These are phyloP conservation scores for Rhodomyrtus psidioides DNA, from an alignment of 441 rosid genomes.

Conservation along the genomic window DNA sequence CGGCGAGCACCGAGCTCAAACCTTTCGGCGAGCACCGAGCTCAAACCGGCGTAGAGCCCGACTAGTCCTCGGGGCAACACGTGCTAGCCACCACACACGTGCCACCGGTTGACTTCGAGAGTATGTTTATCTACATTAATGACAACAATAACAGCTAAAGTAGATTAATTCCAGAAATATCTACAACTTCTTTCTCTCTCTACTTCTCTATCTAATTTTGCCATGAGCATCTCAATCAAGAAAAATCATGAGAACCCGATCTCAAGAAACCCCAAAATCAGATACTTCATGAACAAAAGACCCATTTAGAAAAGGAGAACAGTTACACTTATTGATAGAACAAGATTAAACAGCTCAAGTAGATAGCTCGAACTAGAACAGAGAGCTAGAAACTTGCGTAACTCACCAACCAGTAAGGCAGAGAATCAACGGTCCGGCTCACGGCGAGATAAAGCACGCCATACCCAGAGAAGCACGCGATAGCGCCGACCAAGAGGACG, in stretches of 20 bases:
- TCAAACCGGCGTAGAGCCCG: no score
- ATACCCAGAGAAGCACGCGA: conserved; percentile 32
- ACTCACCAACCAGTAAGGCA: conserved; percentile 47
- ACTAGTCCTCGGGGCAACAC: no score
- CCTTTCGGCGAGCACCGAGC: no score
- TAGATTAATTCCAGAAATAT: neutral
- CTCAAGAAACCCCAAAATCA: neutral
- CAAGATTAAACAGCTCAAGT: neutral
- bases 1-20: no score
- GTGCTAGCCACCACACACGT: no score
- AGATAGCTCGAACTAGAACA: neutral
- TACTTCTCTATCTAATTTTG: neutral
- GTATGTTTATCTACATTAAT: neutral
- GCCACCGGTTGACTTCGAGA: neutral
- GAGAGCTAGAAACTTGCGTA: neutral
- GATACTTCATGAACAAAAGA: neutral
- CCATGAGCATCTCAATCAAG: neutral
- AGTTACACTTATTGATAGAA: neutral
- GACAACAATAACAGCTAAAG: neutral
- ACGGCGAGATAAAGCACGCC: conserved; percentile 39
- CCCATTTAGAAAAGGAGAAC: neutral
- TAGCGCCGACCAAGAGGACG: conserved; percentile 27
- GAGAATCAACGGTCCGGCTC: conserved; percentile 17
- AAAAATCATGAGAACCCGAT: neutral
- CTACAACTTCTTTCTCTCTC: neutral